These are phyloP conservation scores for Fraxinus greggii DNA, from an alignment of 305 asterid genomes.

Conservation along the genomic window DNA sequence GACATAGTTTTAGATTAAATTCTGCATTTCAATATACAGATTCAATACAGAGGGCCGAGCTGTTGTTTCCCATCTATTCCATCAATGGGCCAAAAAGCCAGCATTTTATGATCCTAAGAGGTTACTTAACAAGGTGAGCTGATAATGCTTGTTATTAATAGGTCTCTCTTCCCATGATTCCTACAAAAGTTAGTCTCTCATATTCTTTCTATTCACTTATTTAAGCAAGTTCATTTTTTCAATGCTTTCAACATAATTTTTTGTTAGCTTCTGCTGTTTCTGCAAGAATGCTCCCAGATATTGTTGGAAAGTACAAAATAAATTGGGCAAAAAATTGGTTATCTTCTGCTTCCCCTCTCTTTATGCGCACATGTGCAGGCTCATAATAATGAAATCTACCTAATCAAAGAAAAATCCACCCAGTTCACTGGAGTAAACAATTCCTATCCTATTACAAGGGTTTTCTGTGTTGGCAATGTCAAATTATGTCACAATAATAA, in stretches of 20 bases:
- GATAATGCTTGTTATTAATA: not conserved
- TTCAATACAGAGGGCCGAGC: conserved; percentile 69
- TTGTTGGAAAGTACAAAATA: not conserved
- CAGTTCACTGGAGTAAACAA: conserved; percentile 10
- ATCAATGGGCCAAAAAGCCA: conserved; percentile 93
- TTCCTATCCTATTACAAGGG: conserved; percentile 4
- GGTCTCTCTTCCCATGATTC: not conserved
- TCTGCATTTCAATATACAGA: conserved; percentile 39
- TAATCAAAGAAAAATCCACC: not conserved
- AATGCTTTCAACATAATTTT: not conserved
- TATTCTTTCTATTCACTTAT: conserved; percentile 16
- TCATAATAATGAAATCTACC: not conserved
- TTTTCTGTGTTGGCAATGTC: not conserved
- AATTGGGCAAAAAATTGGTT: not conserved
- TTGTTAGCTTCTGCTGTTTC: not conserved
- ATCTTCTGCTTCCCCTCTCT: not conserved
- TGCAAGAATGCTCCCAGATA: not conserved
- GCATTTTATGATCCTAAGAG: conserved; percentile 95
- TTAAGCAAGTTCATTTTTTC: conserved; percentile 9
- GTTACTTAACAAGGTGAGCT: conserved; percentile 75
- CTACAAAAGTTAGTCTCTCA: not conserved
- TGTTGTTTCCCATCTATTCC: conserved; percentile 80
- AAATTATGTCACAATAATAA: conserved; percentile 11
- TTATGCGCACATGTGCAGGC: not conserved
- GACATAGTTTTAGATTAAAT: conserved; percentile 7